These are phyloP conservation scores for Gymnopilus junonius DNA, from an alignment of 768 basidiomycete genomes.

Conservation along the genomic window DNA sequence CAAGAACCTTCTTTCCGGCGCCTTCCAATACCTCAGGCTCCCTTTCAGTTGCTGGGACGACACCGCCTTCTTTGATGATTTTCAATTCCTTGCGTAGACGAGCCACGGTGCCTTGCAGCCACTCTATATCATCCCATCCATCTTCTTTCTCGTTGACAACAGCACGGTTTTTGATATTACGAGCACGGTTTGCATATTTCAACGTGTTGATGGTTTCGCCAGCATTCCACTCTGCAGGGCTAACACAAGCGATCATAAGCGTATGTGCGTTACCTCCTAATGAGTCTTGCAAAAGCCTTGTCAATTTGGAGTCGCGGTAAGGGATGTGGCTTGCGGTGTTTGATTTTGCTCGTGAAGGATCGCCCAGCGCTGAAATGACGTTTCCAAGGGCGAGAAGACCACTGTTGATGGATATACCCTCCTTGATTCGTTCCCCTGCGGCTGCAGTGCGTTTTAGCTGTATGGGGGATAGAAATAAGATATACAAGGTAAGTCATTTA, in stretches of 20 bases:
- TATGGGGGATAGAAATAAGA: constrained; percentile 20
- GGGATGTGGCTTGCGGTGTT: constrained; percentile 90
- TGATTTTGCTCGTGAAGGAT: constrained; percentile 86
- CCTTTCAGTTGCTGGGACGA: constrained; percentile 29
- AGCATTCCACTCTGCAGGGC: constrained; percentile 94
- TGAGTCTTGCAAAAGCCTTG: constrained; percentile 93
- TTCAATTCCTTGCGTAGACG: constrained; percentile 90
- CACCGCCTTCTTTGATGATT: constrained; percentile 70
- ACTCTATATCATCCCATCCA: constrained; percentile 98
- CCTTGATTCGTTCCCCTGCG: constrained; percentile 94
- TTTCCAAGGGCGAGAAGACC: constrained; percentile 96
- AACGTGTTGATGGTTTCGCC: constrained; percentile 93
- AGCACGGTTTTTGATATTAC: constrained; percentile 96
- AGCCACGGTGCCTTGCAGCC: constrained; percentile 86
- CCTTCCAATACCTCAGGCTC: constrained; percentile 53
- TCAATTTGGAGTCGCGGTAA: constrained; percentile 98
- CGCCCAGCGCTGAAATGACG: constrained; percentile 96
- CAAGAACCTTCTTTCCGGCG: constrained; percentile 75
- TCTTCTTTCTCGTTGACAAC: constrained; percentile 93
- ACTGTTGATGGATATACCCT: constrained; percentile 98
- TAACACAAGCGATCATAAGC: constrained; percentile 98
- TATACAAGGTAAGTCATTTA: constrained; percentile 8
- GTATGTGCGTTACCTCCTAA: constrained; percentile 98
- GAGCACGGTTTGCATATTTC: constrained; percentile 96
- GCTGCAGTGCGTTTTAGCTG: constrained; percentile 97